These are phyloP conservation scores for Candida vartiovaarae DNA, from an alignment of 805 yeast species.

Conservation along the genomic window DNA sequence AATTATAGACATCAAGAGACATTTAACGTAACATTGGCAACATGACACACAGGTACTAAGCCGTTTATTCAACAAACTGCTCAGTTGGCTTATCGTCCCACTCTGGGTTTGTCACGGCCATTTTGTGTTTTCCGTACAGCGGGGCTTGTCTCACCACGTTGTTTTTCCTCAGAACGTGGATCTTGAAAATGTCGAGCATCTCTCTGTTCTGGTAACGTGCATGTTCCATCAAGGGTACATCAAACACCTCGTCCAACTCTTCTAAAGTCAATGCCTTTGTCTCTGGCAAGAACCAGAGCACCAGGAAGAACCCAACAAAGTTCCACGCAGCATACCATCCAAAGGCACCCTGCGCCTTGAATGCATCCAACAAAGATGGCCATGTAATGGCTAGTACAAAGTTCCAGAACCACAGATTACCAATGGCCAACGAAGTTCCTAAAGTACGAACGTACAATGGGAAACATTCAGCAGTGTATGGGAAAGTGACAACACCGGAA, in stretches of 20 bases:
- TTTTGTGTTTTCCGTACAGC: constrained; percentile 47
- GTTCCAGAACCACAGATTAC: constrained; percentile 70
- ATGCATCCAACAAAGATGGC: constrained; percentile 63
- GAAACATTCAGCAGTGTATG: constrained; percentile 80
- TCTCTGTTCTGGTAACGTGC: constrained; percentile 40
- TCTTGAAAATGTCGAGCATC: constrained; percentile 37
- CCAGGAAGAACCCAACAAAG: constrained; percentile 58
- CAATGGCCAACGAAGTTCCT: constrained; percentile 76
- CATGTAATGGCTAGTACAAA: constrained; percentile 67
- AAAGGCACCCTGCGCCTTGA: constrained; percentile 79
- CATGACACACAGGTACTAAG: too few species aligned
- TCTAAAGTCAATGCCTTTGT: constrained; percentile 61
- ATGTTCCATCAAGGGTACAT: constrained; percentile 49
- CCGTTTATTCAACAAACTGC: constrained; percentile 39
- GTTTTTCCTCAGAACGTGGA: constrained; percentile 38
- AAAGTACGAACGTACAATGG: constrained; percentile 73
- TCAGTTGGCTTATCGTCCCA: constrained; percentile 57
- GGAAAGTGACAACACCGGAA: constrained; percentile 87
- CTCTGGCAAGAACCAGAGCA: constrained; percentile 64
- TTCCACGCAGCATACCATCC: constrained; percentile 90
- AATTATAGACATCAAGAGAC: too few species aligned
- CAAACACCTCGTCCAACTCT: constrained; percentile 65
- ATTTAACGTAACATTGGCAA: too few species aligned
- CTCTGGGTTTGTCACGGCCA: constrained; percentile 53
- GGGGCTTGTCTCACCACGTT: constrained; percentile 45